A percentile compares a stretch with the other conserved stretches of the same genome.
Evolutionary conservation across 441 rosid species (phyloP).

Genomic region (Adansonia rubrostipa): DNA sequence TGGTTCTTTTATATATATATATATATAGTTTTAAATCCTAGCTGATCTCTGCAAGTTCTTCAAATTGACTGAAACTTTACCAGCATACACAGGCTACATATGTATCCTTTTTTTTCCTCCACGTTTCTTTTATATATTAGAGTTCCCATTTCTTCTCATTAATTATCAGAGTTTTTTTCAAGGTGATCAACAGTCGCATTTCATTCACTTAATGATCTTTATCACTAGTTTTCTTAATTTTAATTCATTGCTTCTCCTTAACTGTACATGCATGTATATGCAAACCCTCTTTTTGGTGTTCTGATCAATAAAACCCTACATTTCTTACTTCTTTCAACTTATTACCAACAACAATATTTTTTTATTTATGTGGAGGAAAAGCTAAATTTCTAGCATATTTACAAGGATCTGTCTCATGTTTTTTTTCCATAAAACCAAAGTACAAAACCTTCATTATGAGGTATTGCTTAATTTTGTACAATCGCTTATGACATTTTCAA

Average conservation of each 20-base stretch:
- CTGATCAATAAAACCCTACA: not conserved
- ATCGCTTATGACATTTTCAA: not conserved
- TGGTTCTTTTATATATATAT: no score
- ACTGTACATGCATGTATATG: not conserved
- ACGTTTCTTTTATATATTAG: not conserved
- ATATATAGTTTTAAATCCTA: conserved; percentile 26
- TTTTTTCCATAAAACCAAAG: not conserved
- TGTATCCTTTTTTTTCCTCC: not conserved
- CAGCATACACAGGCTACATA: no score
- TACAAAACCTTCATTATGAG: not conserved
- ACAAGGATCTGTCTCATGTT: not conserved
- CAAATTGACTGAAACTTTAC: conserved; percentile 18
- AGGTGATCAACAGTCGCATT: not conserved
- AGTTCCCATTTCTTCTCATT: conserved; percentile 1
- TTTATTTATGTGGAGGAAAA: not conserved
- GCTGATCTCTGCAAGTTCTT: conserved; percentile 1
- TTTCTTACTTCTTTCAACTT: not conserved
- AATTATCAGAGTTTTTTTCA: not conserved
- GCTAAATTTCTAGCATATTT: not conserved
- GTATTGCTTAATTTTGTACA: not conserved
- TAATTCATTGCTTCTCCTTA: not conserved
- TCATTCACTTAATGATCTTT: not conserved
- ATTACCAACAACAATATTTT: not conserved
- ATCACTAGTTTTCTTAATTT: not conserved
- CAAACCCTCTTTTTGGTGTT: not conserved